phyloP scores from a whole-genome alignment of 2,329 filamentous ascomycete species.

The Botrytis tulipae region DNA sequence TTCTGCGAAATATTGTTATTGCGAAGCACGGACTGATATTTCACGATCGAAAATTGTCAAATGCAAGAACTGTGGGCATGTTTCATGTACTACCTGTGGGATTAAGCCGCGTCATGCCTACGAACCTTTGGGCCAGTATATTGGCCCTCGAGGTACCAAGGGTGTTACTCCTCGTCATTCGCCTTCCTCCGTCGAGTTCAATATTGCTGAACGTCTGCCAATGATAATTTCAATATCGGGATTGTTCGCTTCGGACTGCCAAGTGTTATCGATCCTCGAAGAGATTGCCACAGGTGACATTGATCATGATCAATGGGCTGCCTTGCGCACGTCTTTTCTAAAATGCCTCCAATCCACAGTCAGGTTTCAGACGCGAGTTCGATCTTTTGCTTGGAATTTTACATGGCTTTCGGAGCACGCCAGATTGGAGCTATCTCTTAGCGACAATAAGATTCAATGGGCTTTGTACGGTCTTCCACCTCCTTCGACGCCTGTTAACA shows the following conservation, averaged over 20 bases:
- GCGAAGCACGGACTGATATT: conserved; percentile 50
- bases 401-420: conserved; percentile 42
- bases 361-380: background rate
- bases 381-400: conserved; percentile 33
- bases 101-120: conserved; percentile 49
- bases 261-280: conserved; percentile 38
- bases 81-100: conserved; percentile 52
- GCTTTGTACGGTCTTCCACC: conserved; percentile 43
- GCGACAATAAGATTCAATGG: conserved; percentile 44
- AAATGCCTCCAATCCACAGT: conserved; percentile 43
- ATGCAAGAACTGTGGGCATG: conserved; percentile 54
- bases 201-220: background rate
- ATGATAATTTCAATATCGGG: background rate
- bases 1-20: conserved; percentile 52
- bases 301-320: conserved; percentile 33
- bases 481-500: conserved; percentile 38
- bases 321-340: conserved; percentile 38
- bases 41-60: conserved; percentile 43
- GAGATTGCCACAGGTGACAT: conserved; percentile 35
- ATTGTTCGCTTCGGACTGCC: conserved; percentile 28
- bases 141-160: conserved; percentile 45
- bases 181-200: conserved; percentile 27
- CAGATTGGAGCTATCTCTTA: conserved; percentile 43
- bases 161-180: conserved; percentile 44
- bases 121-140: conserved; percentile 40